Base-by-base conservation (phyloP, 331 rosid genomes). In the Rhamnella rubrinervis region DNA sequence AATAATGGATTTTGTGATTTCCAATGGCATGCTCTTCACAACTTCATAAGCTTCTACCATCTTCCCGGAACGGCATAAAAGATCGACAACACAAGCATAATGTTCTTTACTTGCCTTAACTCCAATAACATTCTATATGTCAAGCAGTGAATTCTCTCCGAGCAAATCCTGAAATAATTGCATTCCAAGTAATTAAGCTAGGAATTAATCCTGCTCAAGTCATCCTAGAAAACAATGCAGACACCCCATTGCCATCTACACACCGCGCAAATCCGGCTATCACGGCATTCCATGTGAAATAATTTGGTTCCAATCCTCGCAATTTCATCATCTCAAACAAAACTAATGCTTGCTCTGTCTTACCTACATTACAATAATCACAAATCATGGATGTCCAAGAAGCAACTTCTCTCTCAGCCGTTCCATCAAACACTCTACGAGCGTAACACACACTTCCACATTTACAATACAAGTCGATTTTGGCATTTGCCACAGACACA, bases 271-370 rank as follows among this genome's bases (percentile, higher is more conserved):
- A 85, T 0, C 83, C 84, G 0, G 75, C 85, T 41, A 87, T 40
- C 78, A 87, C 76, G 6, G 78, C 83, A 76, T 89, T 85, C 96
- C 96, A 89, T 10, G 96, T 85, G 75, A 86, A 89, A 25, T 83
- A 81, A 81, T 87, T 89, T 1, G 93, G 93, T 51, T 87, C 79
- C 52, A 83, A 63, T 16, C 87, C 86, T 19, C 85, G 87, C 75
- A 79, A 18, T 63, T 74, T 79, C 96, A 89, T 87, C 80, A 85
- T 75, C 85, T 81, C 87, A 71, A 87, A 89, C 75, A 87, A 73
- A 50, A 38, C 35, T 18, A 75, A 18, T 5, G 85, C 90, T 16
- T 70, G 60, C 70, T 68, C 83, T 65, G 49, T 77, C 61, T 76
- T 66, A 49, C 87, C 86, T 4, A 40, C 38, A 16, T 74, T 79